Evolutionary conservation across 1,284 basidiomycete species (phyloP).

Genomic region (Rugosomyces carneus): DNA sequence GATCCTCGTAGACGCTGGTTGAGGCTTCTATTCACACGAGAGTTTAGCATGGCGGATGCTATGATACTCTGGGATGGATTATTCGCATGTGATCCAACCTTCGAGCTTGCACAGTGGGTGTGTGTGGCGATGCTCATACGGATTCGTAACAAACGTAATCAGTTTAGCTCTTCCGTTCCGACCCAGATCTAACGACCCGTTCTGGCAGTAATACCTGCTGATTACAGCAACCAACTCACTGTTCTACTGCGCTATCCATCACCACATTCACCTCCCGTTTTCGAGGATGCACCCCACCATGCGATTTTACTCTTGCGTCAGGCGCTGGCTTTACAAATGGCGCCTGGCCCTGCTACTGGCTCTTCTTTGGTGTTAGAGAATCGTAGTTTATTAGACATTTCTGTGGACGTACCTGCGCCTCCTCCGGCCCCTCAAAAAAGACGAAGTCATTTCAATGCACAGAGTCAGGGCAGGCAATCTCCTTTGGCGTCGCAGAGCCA

Average conservation of each 20-base stretch:
- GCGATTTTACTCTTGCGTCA: conserved; percentile 73
- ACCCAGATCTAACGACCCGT: conserved; percentile 5
- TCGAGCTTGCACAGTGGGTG: conserved; percentile 75
- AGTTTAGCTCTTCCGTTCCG: conserved; percentile 1
- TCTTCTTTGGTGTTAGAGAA: conserved; percentile 77
- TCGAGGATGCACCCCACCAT: conserved; percentile 40
- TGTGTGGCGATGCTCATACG: conserved; percentile 91
- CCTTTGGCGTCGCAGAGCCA: conserved; percentile 11
- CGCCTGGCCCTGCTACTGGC: conserved; percentile 68
- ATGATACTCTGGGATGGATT: conserved; percentile 88
- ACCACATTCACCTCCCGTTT: conserved; percentile 27
- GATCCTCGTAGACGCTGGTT: conserved; percentile 74
- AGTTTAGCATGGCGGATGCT: conserved; percentile 71
- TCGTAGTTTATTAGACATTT: conserved; percentile 66
- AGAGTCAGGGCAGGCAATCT: conserved; percentile 8
- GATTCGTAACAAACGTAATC: conserved; percentile 79
- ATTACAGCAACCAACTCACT: conserved; percentile 82
- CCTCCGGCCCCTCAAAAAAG: conserved; percentile 35
- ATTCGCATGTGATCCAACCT: conserved; percentile 75
- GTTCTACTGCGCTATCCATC: conserved; percentile 80
- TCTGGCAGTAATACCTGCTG: conserved; percentile 69
- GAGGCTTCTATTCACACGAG: conserved; percentile 83
- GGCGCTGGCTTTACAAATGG: conserved; percentile 71
- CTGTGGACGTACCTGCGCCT: conserved; percentile 55
- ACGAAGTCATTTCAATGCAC: conserved; percentile 20